Conservation (phyloP, 2,329 filamentous ascomycete genomes). For the Penicillium sp. region DNA sequence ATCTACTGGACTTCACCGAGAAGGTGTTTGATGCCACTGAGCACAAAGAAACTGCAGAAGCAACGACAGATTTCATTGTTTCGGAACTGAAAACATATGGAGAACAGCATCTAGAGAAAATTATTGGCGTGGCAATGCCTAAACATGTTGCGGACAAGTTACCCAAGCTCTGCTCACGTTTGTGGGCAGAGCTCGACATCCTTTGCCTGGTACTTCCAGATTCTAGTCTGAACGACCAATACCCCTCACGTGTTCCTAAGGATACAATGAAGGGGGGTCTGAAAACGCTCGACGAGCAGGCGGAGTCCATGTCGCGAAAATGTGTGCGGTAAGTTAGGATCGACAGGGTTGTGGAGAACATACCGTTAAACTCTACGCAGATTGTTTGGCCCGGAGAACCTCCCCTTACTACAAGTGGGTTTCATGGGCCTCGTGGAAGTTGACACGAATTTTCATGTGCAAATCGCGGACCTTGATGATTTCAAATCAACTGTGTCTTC, state of each 20-base stretch:
- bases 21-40: slow-evolving; percentile 55
- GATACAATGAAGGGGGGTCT: slow-evolving; percentile 44
- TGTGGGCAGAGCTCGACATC: slow-evolving; percentile 77
- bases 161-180: slow-evolving; percentile 65
- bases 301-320: slow-evolving; percentile 78
- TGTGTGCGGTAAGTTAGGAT: slow-evolving; percentile 61
- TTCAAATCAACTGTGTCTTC: slow-evolving; percentile 62
- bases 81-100: slow-evolving; percentile 60
- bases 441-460: slow-evolving; percentile 65
- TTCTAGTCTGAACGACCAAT: slow-evolving; percentile 14
- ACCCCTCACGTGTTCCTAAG: slow-evolving; percentile 24
- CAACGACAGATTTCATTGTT: slow-evolving; percentile 63
- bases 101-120: slow-evolving; percentile 68
- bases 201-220: slow-evolving; percentile 66
- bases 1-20: slow-evolving; percentile 71
- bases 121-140: slow-evolving; percentile 72
- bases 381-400: slow-evolving; percentile 70
- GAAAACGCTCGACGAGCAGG: slow-evolving; percentile 73
- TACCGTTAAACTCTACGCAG: slow-evolving; percentile 39
- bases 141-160: slow-evolving; percentile 59
- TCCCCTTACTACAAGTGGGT: slow-evolving; percentile 66
- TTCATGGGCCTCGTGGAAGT: slow-evolving; percentile 70
- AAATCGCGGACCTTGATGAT: slow-evolving; percentile 57
- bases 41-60: slow-evolving; percentile 39
- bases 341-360: background rate